Evolutionary conservation across 2,329 filamentous ascomycete species (phyloP).

Genomic region (Botrytis paeoniae): DNA sequence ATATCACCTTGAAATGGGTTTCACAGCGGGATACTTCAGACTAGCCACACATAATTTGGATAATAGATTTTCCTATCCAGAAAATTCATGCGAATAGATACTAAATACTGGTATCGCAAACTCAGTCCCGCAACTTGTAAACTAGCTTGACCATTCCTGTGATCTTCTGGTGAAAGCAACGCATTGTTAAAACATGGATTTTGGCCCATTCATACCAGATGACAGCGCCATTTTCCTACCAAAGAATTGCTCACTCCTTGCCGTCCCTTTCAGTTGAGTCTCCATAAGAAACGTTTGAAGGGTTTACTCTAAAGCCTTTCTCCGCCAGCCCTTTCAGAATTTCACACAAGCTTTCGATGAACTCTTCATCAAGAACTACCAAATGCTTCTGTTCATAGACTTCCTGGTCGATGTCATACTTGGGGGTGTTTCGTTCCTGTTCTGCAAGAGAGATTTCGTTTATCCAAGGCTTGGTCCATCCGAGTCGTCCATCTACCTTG

Average conservation of each 20-base stretch:
- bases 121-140: neutral
- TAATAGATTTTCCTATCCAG: neutral
- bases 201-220: neutral
- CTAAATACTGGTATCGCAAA: neutral
- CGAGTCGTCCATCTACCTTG: neutral
- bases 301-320: neutral
- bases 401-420: neutral
- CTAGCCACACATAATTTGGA: neutral
- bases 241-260: neutral
- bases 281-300: neutral
- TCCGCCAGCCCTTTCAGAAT: neutral
- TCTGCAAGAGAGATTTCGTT: neutral
- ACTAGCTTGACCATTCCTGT: neutral
- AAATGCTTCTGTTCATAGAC: neutral
- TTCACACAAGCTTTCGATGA: neutral
- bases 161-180: neutral
- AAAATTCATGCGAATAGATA: neutral
- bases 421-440: neutral
- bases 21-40: neutral
- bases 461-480: neutral
- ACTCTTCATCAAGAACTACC: neutral
- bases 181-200: neutral
- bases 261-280: neutral
- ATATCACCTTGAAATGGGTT: neutral
- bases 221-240: neutral